Evolutionary conservation across 768 basidiomycete genomes (phyloP).

Genomic region (Galerina marginata): DNA sequence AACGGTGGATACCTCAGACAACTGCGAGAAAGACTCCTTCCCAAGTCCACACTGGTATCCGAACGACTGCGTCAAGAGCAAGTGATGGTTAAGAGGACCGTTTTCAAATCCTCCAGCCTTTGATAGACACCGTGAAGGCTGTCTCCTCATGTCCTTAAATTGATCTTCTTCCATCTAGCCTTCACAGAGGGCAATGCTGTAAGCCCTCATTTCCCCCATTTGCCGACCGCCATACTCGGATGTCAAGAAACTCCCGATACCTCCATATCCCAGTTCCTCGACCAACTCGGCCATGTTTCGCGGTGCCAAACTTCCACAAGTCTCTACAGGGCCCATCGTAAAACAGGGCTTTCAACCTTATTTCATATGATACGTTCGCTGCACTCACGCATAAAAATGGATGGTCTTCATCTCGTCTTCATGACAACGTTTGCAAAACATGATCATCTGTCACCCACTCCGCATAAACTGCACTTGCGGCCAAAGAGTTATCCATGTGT

Average conservation of each 20-base stretch:
- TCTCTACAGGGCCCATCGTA: background rate
- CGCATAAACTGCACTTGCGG: conserved; percentile 1
- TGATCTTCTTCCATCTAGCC: conserved; percentile 16
- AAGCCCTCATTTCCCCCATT: conserved; percentile 10
- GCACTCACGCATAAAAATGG: background rate
- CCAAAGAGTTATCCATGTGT: background rate
- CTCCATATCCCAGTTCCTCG: background rate
- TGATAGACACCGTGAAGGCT: conserved; percentile 19
- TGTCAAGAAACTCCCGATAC: background rate
- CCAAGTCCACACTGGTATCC: background rate
- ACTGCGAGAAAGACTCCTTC: background rate
- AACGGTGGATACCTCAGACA: conserved; percentile 17
- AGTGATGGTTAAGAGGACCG: conserved; percentile 12
- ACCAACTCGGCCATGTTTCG: background rate
- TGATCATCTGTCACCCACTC: conserved; percentile 12
- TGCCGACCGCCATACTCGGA: conserved; percentile 8
- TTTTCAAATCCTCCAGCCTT: conserved; percentile 1
- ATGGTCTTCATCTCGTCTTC: conserved; percentile 6
- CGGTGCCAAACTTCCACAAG: background rate
- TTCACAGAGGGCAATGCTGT: conserved; percentile 11
- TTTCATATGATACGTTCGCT: background rate
- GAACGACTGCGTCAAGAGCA: background rate
- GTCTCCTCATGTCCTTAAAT: conserved; percentile 18
- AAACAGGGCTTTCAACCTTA: background rate
- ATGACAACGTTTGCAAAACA: conserved; percentile 13